Percentiles rank a stretch among this genome's conserved stretches.
These are phyloP conservation scores for Pistacia atlantica DNA, from an alignment of 345 rosid species.

Conservation along the genomic window DNA sequence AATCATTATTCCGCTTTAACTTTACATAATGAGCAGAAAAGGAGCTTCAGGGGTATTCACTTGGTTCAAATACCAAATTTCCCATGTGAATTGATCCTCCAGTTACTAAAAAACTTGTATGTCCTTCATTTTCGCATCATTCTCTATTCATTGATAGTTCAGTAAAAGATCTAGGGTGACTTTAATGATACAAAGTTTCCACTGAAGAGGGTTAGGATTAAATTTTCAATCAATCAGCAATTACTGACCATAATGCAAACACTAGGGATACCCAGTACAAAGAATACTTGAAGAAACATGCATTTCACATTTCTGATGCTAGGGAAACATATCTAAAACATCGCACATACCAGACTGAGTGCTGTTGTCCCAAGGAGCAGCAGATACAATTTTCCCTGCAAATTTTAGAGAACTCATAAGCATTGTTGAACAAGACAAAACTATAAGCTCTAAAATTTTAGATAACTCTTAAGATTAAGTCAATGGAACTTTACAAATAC, in stretches of 20 bases:
- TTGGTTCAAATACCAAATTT: neutral
- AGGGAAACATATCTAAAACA: neutral
- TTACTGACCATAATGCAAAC: neutral
- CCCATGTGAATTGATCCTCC: neutral
- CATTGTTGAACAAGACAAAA: neutral
- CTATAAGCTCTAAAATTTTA: neutral
- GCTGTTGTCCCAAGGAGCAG: conserved; percentile 97
- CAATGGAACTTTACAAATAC: neutral
- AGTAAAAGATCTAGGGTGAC: neutral
- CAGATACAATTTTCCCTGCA: conserved; percentile 83
- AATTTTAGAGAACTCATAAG: conserved; percentile 14
- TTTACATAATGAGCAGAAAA: neutral
- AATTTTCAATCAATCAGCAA: neutral
- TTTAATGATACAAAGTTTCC: neutral
- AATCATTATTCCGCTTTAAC: neutral
- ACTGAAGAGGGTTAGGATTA: neutral
- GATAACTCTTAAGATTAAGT: no score
- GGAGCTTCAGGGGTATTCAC: neutral
- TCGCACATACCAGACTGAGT: conserved; percentile 53
- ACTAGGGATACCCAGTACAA: neutral
- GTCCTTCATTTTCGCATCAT: neutral
- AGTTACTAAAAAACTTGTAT: neutral
- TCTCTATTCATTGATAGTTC: neutral
- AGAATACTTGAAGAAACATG: neutral
- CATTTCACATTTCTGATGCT: neutral